Conservation (phyloP, 176 grass and related monocot genomes). For the Rhynchospora pubera region DNA sequence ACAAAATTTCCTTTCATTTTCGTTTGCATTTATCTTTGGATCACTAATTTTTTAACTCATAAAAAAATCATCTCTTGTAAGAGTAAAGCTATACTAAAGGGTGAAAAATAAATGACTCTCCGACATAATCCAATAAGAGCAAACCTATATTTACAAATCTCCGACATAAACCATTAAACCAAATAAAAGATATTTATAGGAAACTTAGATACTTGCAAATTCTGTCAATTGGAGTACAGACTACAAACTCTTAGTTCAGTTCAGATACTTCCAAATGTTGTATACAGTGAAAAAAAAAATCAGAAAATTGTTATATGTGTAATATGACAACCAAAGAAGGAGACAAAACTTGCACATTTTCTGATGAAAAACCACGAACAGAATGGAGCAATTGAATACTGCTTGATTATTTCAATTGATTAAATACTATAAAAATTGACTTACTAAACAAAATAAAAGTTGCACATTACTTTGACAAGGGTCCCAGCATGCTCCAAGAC, state of each 20-base stretch:
- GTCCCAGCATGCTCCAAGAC: conserved; percentile 77
- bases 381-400: background rate
- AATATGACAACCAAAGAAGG: background rate
- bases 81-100: too few relatives aligned
- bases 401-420: background rate
- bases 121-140: background rate
- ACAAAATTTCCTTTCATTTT: background rate
- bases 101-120: background rate
- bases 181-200: background rate
- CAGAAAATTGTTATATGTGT: background rate
- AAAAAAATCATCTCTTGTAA: background rate
- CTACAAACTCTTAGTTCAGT: background rate
- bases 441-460: conserved; percentile 19
- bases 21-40: background rate
- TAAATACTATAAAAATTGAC: background rate
- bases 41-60: background rate
- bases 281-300: background rate
- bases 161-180: background rate
- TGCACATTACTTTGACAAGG: conserved; percentile 71
- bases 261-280: background rate
- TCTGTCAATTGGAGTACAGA: background rate
- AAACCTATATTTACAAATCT: too few relatives aligned
- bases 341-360: background rate
- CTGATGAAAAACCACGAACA: background rate
- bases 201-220: background rate